phyloP scores from a whole-genome alignment of 495 filamentous ascomycete genomes.

The Lasiosphaeris hirsuta region DNA sequence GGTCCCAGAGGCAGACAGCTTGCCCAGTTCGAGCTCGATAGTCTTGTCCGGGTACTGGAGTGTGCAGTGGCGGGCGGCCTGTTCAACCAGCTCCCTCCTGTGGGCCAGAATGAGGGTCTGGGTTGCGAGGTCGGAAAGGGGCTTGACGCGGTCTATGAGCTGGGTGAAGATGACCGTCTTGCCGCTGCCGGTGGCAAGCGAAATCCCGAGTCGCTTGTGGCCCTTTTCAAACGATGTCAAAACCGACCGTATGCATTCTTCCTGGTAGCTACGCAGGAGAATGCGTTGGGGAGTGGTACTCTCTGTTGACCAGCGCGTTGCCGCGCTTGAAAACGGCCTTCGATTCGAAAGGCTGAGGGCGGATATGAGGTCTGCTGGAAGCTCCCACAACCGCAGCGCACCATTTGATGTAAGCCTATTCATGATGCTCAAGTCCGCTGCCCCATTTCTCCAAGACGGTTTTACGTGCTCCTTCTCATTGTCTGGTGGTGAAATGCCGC shows the following conservation, averaged over 20 bases:
- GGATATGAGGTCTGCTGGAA: not conserved
- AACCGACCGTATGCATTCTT: constrained; percentile 88
- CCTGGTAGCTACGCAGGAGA: constrained; percentile 71
- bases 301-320: not conserved
- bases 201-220: constrained; percentile 79
- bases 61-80: constrained; percentile 80
- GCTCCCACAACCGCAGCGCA: not conserved
- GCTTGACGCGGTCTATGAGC: constrained; percentile 73
- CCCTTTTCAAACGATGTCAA: constrained; percentile 67
- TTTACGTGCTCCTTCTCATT: too few species aligned
- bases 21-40: constrained; percentile 90
- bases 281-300: constrained; percentile 28
- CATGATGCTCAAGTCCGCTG: not conserved
- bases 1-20: constrained; percentile 62
- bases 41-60: constrained; percentile 72
- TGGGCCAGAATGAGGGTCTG: constrained; percentile 92
- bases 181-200: constrained; percentile 85
- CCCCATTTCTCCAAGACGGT: not conserved
- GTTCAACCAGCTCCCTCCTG: constrained; percentile 90
- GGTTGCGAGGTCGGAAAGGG: constrained; percentile 52
- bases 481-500: too few species aligned
- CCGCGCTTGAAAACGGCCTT: not conserved
- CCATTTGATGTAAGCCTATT: not conserved
- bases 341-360: not conserved
- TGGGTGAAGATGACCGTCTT: constrained; percentile 99